These are phyloP conservation scores for Capillidium rhysosporum DNA, from an alignment of 371 early-diverging fungal species.

Conservation along the genomic window DNA sequence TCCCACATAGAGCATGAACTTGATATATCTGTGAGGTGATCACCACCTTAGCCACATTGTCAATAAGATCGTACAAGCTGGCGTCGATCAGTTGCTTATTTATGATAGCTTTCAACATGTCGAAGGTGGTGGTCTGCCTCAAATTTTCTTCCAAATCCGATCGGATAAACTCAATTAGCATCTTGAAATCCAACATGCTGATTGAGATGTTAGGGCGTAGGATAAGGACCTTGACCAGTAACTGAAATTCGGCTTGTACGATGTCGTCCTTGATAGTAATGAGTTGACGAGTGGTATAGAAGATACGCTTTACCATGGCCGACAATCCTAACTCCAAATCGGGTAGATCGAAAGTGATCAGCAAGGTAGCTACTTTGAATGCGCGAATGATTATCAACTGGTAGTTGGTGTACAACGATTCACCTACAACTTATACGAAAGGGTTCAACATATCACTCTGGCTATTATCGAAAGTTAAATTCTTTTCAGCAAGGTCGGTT, in stretches of 20 bases:
- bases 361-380: conserved; percentile 24
- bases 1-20: conserved; percentile 64
- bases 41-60: conserved; percentile 48
- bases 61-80: conserved; percentile 84
- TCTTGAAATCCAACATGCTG: conserved; percentile 51
- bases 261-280: conserved; percentile 43
- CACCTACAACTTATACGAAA: conserved; percentile 58
- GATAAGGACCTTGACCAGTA: conserved; percentile 54
- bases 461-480: conserved; percentile 29
- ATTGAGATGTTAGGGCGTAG: conserved; percentile 34
- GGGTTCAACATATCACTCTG: conserved; percentile 41
- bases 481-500: conserved; percentile 39
- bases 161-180: conserved; percentile 51
- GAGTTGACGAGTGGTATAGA: conserved; percentile 44
- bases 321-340: conserved; percentile 37
- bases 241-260: conserved; percentile 56
- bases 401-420: conserved; percentile 61
- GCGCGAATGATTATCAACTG: conserved; percentile 40
- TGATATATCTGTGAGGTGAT: conserved; percentile 63
- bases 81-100: conserved; percentile 61
- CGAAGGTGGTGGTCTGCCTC: conserved; percentile 61
- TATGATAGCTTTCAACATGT: conserved; percentile 67
- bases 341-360: conserved; percentile 50
- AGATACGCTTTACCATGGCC: conserved; percentile 49
- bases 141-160: conserved; percentile 81